Conservation (phyloP, 257 asterid species). For the Solanum ossicruentum region DNA sequence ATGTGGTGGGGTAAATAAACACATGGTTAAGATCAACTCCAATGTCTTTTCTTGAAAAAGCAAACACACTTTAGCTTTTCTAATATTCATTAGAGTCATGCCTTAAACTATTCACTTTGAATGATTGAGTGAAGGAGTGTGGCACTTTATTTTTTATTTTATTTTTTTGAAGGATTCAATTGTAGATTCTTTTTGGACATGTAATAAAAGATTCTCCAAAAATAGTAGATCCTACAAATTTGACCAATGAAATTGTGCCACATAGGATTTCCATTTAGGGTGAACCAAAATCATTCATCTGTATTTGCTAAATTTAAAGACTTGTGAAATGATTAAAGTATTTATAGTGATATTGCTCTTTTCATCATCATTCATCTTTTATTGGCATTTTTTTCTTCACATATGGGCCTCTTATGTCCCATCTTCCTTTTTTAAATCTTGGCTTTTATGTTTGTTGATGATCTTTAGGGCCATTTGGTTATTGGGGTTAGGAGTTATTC, state of each 20-base stretch:
- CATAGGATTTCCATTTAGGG: background rate
- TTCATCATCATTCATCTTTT: background rate
- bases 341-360: background rate
- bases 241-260: background rate
- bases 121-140: background rate
- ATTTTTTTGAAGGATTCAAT: background rate
- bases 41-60: background rate
- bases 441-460: background rate
- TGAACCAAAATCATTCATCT: background rate
- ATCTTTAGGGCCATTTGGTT: background rate
- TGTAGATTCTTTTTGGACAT: background rate
- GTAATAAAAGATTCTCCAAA: background rate
- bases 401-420: background rate
- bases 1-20: background rate
- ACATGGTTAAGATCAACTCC: background rate
- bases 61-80: background rate
- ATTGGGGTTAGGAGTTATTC: background rate
- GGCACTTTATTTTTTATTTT: background rate
- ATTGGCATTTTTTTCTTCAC: background rate
- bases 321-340: background rate
- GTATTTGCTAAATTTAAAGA: background rate
- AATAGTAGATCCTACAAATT: background rate
- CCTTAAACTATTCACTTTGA: background rate
- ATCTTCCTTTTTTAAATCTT: background rate
- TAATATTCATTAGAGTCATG: background rate